Base-by-base conservation (phyloP, 306 rosid species). In the Dryas drummondii region DNA sequence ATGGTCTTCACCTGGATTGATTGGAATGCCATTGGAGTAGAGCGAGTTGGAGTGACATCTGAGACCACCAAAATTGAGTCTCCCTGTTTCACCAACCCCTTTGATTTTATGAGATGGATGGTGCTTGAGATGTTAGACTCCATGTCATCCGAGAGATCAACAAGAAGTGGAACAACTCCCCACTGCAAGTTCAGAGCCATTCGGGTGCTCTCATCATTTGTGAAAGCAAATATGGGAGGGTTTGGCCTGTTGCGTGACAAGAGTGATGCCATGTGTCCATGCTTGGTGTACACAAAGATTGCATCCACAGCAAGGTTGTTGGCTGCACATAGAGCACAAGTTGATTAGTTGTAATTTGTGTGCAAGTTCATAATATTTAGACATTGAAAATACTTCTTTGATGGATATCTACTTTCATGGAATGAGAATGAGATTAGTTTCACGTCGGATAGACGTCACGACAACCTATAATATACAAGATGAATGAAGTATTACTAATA, bases 221-320 rank as follows among this genome's bases (percentile, higher is more conserved):
- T 90, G 85, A 94, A 94, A 50, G 98, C 98, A 76, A 94, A 89
- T 74, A 94, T 73, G 9, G 97, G 97, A 69, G 97, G 90, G 84
- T 90, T 84, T 6, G 98, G 98, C 0, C 96, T 93, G 78, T 86
- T 90, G 4, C 96, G 84, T 4, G 97, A 94, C 55, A 94, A 76
- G 32, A 94, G 89, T 14, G 96, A 91, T 19, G 98, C 98, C 98
- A 91, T 90, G 76, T 88, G 75, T 12, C 97, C 98, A 22, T 86
- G 89, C 73, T 83, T 90, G 44, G 97, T 94, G 86, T 83, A 86
- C 9, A 87, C 98, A 76, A 94, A 94, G 70, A 94, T 94, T 42
- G 96, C 97, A 77, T 91, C 97, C 79, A 91, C 96, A 1, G 91
- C 96, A 62, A 94, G 97, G 73, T 85, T 88, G 89, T 94, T 91